phyloP scores from a whole-genome alignment of 306 rosid species.

The Comarum palustre region DNA sequence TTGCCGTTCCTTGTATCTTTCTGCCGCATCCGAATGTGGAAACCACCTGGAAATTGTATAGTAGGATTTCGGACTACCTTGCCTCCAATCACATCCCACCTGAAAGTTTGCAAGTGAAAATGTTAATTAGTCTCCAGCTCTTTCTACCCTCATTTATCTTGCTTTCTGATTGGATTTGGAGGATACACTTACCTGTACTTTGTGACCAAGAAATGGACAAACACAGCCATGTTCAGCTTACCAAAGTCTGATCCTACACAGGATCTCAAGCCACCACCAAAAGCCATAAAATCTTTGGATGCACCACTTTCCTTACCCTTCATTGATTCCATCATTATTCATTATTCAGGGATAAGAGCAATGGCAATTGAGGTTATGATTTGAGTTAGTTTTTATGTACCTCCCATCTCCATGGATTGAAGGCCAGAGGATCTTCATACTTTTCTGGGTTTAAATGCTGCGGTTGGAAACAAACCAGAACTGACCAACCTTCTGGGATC shows the following conservation, averaged over 20 bases:
- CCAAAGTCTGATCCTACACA: slow-evolving; percentile 94
- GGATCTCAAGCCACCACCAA: slow-evolving; percentile 97
- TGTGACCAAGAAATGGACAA: slow-evolving; percentile 75
- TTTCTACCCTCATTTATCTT: neutral
- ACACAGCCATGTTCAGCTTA: slow-evolving; percentile 87
- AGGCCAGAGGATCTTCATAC: slow-evolving; percentile 71
- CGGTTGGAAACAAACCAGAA: slow-evolving; percentile 93
- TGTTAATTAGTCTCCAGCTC: neutral
- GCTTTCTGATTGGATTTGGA: neutral
- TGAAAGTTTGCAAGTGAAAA: neutral
- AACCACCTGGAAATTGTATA: slow-evolving; percentile 80
- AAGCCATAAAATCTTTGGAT: slow-evolving; percentile 86
- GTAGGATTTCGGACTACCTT: slow-evolving; percentile 65
- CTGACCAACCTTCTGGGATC: slow-evolving; percentile 91
- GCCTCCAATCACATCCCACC: slow-evolving; percentile 54
- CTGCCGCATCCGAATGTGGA: slow-evolving; percentile 49
- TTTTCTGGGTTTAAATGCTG: slow-evolving; percentile 78
- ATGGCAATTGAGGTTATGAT: neutral
- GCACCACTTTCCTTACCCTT: slow-evolving; percentile 71
- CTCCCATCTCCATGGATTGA: slow-evolving; percentile 89
- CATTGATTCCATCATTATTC: neutral
- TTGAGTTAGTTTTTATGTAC: slow-evolving; percentile 22
- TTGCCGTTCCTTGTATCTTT: slow-evolving; percentile 32
- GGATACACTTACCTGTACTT: slow-evolving; percentile 49
- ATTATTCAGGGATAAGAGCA: neutral